Conservation (phyloP, 1,284 basidiomycete genomes). For the Trametes hirsuta region DNA sequence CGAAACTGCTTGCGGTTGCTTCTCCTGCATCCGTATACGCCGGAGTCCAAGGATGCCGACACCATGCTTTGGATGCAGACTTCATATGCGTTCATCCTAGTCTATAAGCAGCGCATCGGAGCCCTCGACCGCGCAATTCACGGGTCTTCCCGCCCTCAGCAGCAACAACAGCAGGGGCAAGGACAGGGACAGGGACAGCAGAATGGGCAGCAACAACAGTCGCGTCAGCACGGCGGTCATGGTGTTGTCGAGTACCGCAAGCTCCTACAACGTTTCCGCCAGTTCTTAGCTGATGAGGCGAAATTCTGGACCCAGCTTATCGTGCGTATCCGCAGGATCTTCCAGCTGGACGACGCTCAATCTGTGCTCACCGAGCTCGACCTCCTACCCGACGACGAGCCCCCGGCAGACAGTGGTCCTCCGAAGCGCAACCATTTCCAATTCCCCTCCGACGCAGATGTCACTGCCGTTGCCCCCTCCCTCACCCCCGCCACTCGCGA, state of each 20-base stretch:
- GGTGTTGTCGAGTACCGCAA: constrained; percentile 82
- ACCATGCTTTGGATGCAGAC: constrained; percentile 91
- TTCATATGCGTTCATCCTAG: constrained; percentile 83
- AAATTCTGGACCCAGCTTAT: constrained; percentile 86
- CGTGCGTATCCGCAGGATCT: constrained; percentile 69
- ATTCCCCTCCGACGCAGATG: constrained; percentile 54
- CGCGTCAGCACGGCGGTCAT: constrained; percentile 41
- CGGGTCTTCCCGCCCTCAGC: constrained; percentile 47
- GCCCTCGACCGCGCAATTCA: constrained; percentile 66
- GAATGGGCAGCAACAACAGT: constrained; percentile 28
- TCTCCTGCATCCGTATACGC: constrained; percentile 73
- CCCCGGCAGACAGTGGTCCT: constrained; percentile 13
- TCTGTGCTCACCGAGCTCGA: constrained; percentile 59
- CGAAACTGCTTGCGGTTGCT: constrained; percentile 77
- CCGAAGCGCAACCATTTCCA: constrained; percentile 53
- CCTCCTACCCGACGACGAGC: constrained; percentile 45
- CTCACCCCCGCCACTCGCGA: constrained; percentile 47
- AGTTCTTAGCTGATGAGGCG: constrained; percentile 86
- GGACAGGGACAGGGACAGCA: constrained; percentile 30
- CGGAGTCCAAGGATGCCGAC: constrained; percentile 81
- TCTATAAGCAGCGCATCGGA: constrained; percentile 79
- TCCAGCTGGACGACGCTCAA: constrained; percentile 63
- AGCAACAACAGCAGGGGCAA: constrained; percentile 41
- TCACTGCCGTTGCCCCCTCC: constrained; percentile 33
- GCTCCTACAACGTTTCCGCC: constrained; percentile 83